Evolutionary conservation across 768 basidiomycete genomes (phyloP).

Genomic region (Collybiopsis luxurians): DNA sequence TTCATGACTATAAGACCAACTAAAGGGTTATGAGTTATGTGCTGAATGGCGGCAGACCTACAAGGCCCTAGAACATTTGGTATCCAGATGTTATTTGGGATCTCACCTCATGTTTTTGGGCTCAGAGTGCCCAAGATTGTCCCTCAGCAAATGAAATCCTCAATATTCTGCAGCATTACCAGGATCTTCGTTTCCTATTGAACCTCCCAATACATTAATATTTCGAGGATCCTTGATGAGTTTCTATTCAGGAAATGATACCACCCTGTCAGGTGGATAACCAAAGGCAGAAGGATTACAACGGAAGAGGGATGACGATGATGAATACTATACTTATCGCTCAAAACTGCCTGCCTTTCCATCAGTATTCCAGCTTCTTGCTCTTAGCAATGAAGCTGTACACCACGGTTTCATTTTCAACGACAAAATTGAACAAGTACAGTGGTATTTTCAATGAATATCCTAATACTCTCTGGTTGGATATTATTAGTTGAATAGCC

Average conservation of each 20-base stretch:
- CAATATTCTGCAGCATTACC: neutral
- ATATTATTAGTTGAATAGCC: too few species aligned
- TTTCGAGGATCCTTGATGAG: too few species aligned
- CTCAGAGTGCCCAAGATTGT: neutral
- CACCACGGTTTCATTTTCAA: conserved; percentile 19
- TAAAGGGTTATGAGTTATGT: neutral
- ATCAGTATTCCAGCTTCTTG: conserved; percentile 20
- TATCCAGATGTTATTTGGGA: too few species aligned
- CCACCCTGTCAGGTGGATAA: too few species aligned
- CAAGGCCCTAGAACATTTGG: too few species aligned
- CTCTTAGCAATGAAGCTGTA: conserved; percentile 20
- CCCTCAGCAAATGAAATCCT: neutral
- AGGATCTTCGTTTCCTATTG: too few species aligned
- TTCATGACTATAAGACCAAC: neutral
- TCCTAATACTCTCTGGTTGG: neutral
- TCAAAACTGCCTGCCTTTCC: too few species aligned
- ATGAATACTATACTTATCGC: too few species aligned
- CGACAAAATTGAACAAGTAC: conserved; percentile 20
- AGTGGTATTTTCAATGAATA: conserved; percentile 17
- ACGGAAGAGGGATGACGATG: too few species aligned
- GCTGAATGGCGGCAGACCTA: neutral
- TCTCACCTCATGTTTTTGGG: neutral
- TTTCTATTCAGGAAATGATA: too few species aligned
- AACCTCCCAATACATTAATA: too few species aligned
- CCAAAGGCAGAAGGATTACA: too few species aligned